Base-by-base conservation (phyloP, 1,284 basidiomycete genomes). In the Kalmanozyma brasiliensis region DNA sequence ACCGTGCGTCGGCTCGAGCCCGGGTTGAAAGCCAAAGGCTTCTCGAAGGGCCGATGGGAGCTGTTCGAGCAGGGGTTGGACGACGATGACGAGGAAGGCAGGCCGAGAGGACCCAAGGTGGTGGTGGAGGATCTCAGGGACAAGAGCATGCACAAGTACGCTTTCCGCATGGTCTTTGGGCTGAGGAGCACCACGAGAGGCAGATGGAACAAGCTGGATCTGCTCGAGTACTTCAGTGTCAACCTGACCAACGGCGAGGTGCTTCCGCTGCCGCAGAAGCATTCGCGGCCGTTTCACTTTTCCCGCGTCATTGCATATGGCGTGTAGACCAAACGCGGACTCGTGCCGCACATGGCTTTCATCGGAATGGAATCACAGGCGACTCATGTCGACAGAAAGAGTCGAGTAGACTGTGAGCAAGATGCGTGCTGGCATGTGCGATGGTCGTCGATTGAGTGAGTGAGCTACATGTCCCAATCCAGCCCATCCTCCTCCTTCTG, bases 261-360 rank as follows among this genome's bases (percentile, higher is more conserved):
- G 13, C 82, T 87, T 19, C 88, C 89, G 17, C 84, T 95, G 41
- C 85, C 87, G 8, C 84, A 94, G 73, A 91, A 90, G 79, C 89
- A 94, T 76, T 91, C 93, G 80, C 86, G 91, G 61, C 88, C 92
- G 22, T 96, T 93, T 82, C 93, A 91, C 88, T 96, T 96, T 83
- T 94, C 92, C 37, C 93, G 91, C 83, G 77, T 81, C 13, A 37
- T 66, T 17, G 51, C 73, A 13, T 81, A 80, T 35, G 79, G 79
- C 5, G 56, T 77, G 8, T 80, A n/a, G 23, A 35, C 26, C 13
- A 13, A 8, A 9, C 26, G 23, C 29, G n/a, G 11, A 14, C 32
- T 4, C 34, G 11, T 23, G 19, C 24, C 34, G n/a, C n/a, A 6
- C 19, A 34, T 34, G 36, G 20, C 36, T 38, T 8, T 17, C 34